phyloP scores from a whole-genome alignment of 2,329 filamentous ascomycete genomes.

The Botrytis squamosa region DNA sequence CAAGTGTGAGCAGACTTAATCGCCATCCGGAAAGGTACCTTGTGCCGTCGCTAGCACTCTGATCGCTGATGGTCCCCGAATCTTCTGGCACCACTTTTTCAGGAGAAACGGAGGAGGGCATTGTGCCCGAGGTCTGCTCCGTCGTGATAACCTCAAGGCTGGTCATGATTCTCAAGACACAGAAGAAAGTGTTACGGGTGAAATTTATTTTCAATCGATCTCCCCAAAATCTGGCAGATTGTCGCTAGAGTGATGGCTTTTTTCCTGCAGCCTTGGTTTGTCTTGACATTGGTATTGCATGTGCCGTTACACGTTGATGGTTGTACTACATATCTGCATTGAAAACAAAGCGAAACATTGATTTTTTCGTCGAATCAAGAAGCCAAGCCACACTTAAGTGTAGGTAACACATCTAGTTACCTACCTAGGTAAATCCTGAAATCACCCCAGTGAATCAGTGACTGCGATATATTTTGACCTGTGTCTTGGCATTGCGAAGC shows the following conservation, averaged over 20 bases:
- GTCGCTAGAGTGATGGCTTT: background rate
- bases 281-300: background rate
- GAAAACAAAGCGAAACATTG: background rate
- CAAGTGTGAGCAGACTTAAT: background rate
- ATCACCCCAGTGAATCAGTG: too few relatives aligned
- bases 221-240: background rate
- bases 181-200: background rate
- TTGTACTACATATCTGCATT: background rate
- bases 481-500: background rate
- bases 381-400: too few relatives aligned
- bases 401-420: too few relatives aligned
- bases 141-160: background rate
- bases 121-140: background rate
- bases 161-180: background rate
- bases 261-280: background rate
- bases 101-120: background rate
- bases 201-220: background rate
- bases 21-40: conserved; percentile 7
- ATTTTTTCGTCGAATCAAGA: background rate
- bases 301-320: background rate
- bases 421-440: too few relatives aligned
- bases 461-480: background rate
- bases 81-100: background rate
- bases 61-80: background rate
- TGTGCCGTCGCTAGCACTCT: background rate